Base-by-base conservation (phyloP, 1,139 yeast genomes). In the Meyerozyma sp. region DNA sequence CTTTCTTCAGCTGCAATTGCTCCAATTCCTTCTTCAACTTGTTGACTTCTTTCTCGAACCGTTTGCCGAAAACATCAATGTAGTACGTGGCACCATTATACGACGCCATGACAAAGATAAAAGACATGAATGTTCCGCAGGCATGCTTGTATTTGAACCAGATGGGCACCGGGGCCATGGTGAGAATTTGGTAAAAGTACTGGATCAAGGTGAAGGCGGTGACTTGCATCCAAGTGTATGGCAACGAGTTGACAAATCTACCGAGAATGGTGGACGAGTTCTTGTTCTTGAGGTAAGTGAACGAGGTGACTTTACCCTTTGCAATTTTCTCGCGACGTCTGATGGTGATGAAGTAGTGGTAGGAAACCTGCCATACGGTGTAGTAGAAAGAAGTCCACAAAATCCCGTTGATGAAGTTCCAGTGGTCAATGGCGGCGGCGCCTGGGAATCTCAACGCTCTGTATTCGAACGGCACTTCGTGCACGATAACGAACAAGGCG, bases 41-140 rank as follows among this genome's bases (percentile, higher is more conserved):
- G 28, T 71, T 67, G 35, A 91, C 88, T 60, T 93, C 96, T 56
- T 84, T 88, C 57, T 83, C 95, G 63, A 86, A 82, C 56, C 89
- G 75, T 58, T 84, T 86, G 46, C 95, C 97, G 65, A 91, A 93
- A 37, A 85, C 84, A 58, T 93, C 98, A 46, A 93, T 76, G 59
- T 93, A 93, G 59, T 88, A 93, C 1, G 96, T 88, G 2, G 98
- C 98, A 29, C 98, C 98, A 54, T 93, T 91, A 62, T 85, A 88
- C 41, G 90, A 75, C 2, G 98, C 95, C 66, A 82, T 77, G 32
- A 82, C 63, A 55, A 90, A 89, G 25, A 93, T 88, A 44, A 77
- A 72, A 3, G 81, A 63, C 48, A 93, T 76, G 59, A 90, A 91
- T 1, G 73, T 55, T 0, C 84, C 81, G 36, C 95, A 88, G 1